phyloP scores from a whole-genome alignment of 768 basidiomycete genomes.

The Suillus alpinus region DNA sequence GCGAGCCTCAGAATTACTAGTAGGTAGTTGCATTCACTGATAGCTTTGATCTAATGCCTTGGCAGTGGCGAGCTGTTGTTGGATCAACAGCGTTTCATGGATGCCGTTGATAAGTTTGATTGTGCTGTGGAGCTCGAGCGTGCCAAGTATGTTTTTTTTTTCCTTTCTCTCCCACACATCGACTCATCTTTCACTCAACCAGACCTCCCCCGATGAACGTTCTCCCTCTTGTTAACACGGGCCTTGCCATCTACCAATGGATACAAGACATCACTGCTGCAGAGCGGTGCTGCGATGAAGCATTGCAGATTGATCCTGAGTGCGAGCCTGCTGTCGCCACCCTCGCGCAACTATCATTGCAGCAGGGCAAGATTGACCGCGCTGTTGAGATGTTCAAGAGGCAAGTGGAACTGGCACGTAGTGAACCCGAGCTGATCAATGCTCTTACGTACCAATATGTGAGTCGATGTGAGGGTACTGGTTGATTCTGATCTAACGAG shows the following conservation, averaged over 20 bases:
- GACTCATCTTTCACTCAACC: conserved; percentile 3
- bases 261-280: conserved; percentile 84
- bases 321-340: conserved; percentile 97
- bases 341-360: conserved; percentile 87
- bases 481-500: background rate
- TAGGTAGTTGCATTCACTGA: conserved; percentile 35
- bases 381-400: conserved; percentile 86
- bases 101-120: conserved; percentile 92
- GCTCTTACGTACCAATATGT: conserved; percentile 80
- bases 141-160: conserved; percentile 49
- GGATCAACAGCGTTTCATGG: conserved; percentile 85
- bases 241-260: conserved; percentile 95
- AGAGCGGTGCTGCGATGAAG: conserved; percentile 84
- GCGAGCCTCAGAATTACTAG: conserved; percentile 96
- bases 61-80: conserved; percentile 88
- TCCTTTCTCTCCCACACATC: background rate
- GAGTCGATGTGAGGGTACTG: conserved; percentile 24
- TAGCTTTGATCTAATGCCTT: background rate
- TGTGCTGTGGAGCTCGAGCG: conserved; percentile 87
- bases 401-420: conserved; percentile 83
- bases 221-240: conserved; percentile 94
- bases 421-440: conserved; percentile 81
- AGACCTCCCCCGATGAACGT: conserved; percentile 68
- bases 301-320: conserved; percentile 82
- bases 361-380: conserved; percentile 84